Evolutionary conservation across 352 stramenopile genomes (phyloP).

Genomic region (Globisporangium middletonii): DNA sequence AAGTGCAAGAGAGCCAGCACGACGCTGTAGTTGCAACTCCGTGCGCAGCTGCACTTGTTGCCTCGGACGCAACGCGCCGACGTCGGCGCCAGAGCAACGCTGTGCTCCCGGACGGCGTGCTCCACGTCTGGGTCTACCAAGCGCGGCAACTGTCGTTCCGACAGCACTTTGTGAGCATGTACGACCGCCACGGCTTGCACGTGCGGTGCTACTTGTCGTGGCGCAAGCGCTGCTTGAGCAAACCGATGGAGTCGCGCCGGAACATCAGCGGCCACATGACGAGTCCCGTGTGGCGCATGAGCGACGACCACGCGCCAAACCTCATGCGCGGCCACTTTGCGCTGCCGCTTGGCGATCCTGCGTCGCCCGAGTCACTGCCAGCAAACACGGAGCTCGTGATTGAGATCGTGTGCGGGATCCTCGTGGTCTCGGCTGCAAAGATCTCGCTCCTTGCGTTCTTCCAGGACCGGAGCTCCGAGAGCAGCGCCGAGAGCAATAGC

Average conservation of each 20-base stretch:
- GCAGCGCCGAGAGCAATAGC: background rate
- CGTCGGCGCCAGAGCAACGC: slow-evolving; percentile 9
- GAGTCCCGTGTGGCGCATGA: slow-evolving; percentile 34
- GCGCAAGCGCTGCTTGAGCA: slow-evolving; percentile 18
- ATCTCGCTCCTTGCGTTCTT: slow-evolving; percentile 29
- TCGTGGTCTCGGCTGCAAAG: slow-evolving; percentile 30
- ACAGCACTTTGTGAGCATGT: slow-evolving; percentile 37
- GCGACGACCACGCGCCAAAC: slow-evolving; percentile 20
- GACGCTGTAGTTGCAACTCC: background rate
- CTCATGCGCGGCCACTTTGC: slow-evolving; percentile 31
- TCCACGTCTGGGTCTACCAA: slow-evolving; percentile 53
- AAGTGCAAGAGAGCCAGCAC: background rate
- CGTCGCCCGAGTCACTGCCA: slow-evolving; percentile 21
- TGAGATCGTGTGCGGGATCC: slow-evolving; percentile 49
- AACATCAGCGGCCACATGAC: slow-evolving; percentile 33
- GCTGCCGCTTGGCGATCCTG: slow-evolving; percentile 2
- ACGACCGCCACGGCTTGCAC: slow-evolving; percentile 36
- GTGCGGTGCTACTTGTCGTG: slow-evolving; percentile 30
- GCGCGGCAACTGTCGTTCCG: slow-evolving; percentile 35
- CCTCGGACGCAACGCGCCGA: background rate
- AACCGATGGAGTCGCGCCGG: slow-evolving; percentile 34
- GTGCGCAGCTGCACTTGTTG: background rate
- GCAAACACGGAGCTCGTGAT: slow-evolving; percentile 40
- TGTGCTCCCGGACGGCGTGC: slow-evolving; percentile 18
- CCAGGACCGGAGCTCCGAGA: slow-evolving; percentile 7